Conservation (phyloP, 2,329 filamentous ascomycete genomes). For the Colletotrichum falcatum region DNA sequence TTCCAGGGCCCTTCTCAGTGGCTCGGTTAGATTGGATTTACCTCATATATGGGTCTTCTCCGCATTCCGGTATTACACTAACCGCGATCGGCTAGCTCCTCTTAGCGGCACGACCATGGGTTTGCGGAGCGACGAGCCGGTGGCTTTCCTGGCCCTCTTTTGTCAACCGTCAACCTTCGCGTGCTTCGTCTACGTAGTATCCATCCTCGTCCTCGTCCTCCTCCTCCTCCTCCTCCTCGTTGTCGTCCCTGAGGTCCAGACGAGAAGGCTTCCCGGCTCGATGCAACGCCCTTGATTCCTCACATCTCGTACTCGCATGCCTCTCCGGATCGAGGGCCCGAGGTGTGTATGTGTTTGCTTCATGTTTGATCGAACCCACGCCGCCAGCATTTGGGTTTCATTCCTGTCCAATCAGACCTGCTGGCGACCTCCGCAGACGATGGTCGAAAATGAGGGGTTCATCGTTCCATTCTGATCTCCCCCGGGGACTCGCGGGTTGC, state of each 20-base stretch:
- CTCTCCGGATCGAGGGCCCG: conserved; percentile 34
- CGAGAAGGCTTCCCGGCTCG: neutral
- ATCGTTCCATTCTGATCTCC: neutral
- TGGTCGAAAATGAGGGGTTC: conserved; percentile 21
- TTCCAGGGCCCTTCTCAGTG: conserved; percentile 10
- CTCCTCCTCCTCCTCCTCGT: conserved; percentile 2
- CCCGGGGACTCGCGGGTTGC: conserved; percentile 10
- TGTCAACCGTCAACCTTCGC: neutral
- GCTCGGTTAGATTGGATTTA: conserved; percentile 18
- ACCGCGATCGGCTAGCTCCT: neutral
- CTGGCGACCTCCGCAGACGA: neutral
- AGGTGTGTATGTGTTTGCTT: conserved; percentile 26
- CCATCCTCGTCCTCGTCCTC: neutral
- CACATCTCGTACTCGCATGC: conserved; percentile 30
- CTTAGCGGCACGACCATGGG: conserved; percentile 1
- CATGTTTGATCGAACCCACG: conserved; percentile 17
- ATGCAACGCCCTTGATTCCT: conserved; percentile 27
- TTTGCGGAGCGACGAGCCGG: conserved; percentile 39
- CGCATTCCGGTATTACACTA: conserved; percentile 21
- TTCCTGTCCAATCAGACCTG: conserved; percentile 19
- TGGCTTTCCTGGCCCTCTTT: conserved; percentile 3
- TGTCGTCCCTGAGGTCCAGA: neutral
- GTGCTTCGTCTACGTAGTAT: neutral
- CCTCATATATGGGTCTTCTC: conserved; percentile 26
- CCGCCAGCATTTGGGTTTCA: neutral